A percentile compares a stretch with the other conserved stretches of the same genome.
phyloP scores from a whole-genome alignment of 2,329 filamentous ascomycete species.

The Emmonsia crescens region DNA sequence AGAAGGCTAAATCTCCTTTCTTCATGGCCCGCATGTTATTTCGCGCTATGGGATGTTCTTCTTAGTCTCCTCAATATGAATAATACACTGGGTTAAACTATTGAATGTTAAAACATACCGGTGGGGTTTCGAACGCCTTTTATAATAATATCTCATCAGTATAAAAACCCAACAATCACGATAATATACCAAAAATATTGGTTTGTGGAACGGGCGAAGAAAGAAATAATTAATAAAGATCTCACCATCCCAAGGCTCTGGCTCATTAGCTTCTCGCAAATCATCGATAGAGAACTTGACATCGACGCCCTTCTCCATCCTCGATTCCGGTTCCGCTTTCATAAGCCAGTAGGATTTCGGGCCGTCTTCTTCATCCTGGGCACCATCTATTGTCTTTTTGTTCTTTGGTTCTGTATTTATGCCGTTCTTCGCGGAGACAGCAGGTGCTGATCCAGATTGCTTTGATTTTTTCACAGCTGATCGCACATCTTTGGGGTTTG shows the following conservation, averaged over 20 bases:
- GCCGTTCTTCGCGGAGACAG: not conserved
- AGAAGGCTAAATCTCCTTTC: slow-evolving; percentile 83
- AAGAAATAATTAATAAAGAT: slow-evolving; percentile 17
- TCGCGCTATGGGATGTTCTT: slow-evolving; percentile 43
- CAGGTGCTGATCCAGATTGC: not conserved
- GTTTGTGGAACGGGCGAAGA: not conserved
- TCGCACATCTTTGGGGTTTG: not conserved
- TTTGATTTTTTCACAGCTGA: not conserved
- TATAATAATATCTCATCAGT: slow-evolving; percentile 11
- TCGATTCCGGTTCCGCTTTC: slow-evolving; percentile 80
- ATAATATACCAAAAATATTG: slow-evolving; percentile 4
- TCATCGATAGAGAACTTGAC: slow-evolving; percentile 94
- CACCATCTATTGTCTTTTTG: not conserved
- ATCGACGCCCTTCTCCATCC: slow-evolving; percentile 75
- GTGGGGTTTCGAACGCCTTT: slow-evolving; percentile 36
- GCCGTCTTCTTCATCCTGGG: not conserved
- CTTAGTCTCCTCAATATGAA: not conserved
- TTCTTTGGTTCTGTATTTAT: not conserved
- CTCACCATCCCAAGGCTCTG: slow-evolving; percentile 86
- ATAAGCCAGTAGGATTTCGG: slow-evolving; percentile 60
- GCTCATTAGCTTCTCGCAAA: slow-evolving; percentile 56
- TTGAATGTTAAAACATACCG: slow-evolving; percentile 21
- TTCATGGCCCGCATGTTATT: slow-evolving; percentile 92
- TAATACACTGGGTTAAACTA: not conserved
- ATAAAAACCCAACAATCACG: not conserved